Evolutionary conservation across 1,139 yeast species (phyloP), one percentile per base, ranked within the genome.

Genomic region (Tardiomyces digboiensis): DNA sequence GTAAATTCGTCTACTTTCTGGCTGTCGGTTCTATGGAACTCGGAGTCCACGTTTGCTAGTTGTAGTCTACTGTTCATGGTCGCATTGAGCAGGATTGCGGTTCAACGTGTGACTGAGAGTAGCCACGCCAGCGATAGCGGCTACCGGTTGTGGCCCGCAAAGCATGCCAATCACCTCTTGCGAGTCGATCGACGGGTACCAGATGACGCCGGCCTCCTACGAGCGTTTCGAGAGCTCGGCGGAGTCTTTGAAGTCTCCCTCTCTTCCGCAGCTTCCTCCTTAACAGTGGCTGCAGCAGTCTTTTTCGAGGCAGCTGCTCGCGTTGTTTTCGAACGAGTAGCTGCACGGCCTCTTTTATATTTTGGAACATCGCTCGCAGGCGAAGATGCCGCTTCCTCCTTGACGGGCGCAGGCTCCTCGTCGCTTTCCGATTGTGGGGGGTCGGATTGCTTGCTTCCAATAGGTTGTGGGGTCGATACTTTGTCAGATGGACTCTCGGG

Each of bases 401-500:
- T 7, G 8, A 13, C 29, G 29, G 29, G 29, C 13, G 29, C 29
- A 5, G 36, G 19, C 37, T 16, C 19, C 13, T 16, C 37, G 19
- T n/a, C 37, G 37, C 19, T n/a, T 14, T 16, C 19, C 8, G 37
- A n/a, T 13, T 33, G n/a, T 8, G 37, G 19, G 19, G 37, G 37
- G 10, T 16, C 19, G 19, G 37, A n/a, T 7, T 74, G 44, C 77
- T 91, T 48, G 78, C 79, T 46, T 75, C 87, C 50, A 97, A 97
- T 38, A 91, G 97, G 95, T 89, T 91, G 80, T 97, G 93, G 19
- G 85, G 95, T 56, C 98, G 91, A 62, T n/a, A n/a, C n/a, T 93
- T 91, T n/a, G 79, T 88, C 76, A 77, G 86, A 21, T 78, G 80
- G 54, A 98, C 91, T 64, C 78, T 86, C 52, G 70, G 71, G 40